A percentile compares a stretch with the other conserved stretches of the same genome.
phyloP scores from a whole-genome alignment of 805 yeast species.

The Ogataea glucozyma region DNA sequence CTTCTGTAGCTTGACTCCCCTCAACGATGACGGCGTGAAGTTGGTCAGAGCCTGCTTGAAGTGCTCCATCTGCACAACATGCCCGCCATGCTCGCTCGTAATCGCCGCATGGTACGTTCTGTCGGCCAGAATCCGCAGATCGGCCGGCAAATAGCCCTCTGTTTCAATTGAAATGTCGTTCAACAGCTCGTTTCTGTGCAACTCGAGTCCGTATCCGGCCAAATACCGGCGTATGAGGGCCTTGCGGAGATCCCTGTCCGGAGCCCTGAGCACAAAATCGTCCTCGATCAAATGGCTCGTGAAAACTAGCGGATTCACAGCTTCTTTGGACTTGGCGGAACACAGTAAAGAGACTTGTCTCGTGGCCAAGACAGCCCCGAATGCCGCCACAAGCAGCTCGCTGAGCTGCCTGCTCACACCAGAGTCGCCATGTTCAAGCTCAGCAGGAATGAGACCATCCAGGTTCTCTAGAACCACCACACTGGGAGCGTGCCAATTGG shows the following conservation, averaged over 20 bases:
- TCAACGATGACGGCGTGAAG: slow-evolving; percentile 75
- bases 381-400: slow-evolving; percentile 51
- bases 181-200: slow-evolving; percentile 44
- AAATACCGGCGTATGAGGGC: slow-evolving; percentile 40
- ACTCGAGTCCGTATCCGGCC: slow-evolving; percentile 27
- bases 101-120: slow-evolving; percentile 58
- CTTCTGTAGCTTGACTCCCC: slow-evolving; percentile 86
- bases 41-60: slow-evolving; percentile 62
- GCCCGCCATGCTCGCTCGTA: slow-evolving; percentile 13
- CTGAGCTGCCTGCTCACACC: slow-evolving; percentile 62
- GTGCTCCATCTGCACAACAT: slow-evolving; percentile 33
- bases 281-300: slow-evolving; percentile 73
- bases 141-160: slow-evolving; percentile 89
- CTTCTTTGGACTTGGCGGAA: slow-evolving; percentile 63
- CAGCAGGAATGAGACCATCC: slow-evolving; percentile 71
- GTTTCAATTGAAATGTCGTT: slow-evolving; percentile 66
- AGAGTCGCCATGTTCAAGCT: slow-evolving; percentile 56
- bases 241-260: slow-evolving; percentile 53
- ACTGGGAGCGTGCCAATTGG: slow-evolving; percentile 73
- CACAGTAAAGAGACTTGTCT: slow-evolving; percentile 59
- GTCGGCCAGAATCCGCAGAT: slow-evolving; percentile 69
- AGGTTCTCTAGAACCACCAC: slow-evolving; percentile 75
- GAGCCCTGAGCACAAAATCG: slow-evolving; percentile 60
- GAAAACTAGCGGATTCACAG: slow-evolving; percentile 59
- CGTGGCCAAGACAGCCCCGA: slow-evolving; percentile 46